Evolutionary conservation across 225 moss, liverwort and hornwort genomes (phyloP).

Genomic region (Marchantia polymorpha): DNA sequence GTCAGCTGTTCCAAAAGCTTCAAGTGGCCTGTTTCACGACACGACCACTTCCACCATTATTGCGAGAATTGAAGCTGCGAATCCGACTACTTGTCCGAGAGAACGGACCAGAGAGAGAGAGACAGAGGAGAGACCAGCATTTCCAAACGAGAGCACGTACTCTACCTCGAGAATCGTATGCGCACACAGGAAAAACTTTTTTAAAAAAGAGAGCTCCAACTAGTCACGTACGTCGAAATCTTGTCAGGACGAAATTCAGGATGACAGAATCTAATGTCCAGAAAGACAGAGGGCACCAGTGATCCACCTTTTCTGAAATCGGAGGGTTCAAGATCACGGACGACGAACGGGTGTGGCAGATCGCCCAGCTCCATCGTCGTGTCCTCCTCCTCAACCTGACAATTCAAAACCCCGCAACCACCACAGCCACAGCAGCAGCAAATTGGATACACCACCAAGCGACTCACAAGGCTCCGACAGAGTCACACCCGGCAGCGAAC

Average conservation of each 20-base stretch:
- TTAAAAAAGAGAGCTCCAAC: not conserved
- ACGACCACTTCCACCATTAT: constrained; percentile 4
- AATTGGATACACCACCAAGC: no score
- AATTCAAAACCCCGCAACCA: no score
- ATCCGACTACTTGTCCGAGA: not conserved
- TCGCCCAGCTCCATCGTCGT: constrained; percentile 19
- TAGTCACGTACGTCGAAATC: not conserved
- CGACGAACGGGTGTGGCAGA: constrained; percentile 32
- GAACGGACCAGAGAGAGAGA: not conserved
- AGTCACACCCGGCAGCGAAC: no score
- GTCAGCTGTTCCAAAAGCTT: constrained; percentile 81
- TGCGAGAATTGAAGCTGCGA: not conserved
- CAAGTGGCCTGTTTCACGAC: constrained; percentile 58
- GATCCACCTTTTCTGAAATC: constrained; percentile 41
- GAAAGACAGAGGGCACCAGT: not conserved
- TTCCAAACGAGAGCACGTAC: not conserved
- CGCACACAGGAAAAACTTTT: not conserved
- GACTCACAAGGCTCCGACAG: no score
- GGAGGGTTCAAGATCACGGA: constrained; percentile 32
- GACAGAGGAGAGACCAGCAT: no score
- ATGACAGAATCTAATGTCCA: not conserved
- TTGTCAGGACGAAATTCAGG: no score
- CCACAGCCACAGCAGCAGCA: no score
- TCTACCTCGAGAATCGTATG: not conserved
- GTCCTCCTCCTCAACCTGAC: not conserved